phyloP scores from a whole-genome alignment of 179 eudicot genomes.

The Actinidia polygama region DNA sequence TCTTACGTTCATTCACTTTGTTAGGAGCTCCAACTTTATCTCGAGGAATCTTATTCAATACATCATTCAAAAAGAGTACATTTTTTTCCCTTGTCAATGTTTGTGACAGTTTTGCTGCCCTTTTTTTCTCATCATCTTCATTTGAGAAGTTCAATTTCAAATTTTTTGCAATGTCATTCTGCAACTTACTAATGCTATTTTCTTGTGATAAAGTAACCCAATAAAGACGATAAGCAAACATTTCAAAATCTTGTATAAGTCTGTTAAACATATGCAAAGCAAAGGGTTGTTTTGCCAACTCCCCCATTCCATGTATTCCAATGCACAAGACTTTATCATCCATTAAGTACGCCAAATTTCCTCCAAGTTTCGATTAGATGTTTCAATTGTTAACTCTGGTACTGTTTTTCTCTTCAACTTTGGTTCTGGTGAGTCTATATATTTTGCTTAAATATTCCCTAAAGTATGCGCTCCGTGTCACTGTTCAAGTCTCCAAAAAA shows the following conservation, averaged over 20 bases:
- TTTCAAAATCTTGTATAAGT: not conserved
- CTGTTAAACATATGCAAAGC: not conserved
- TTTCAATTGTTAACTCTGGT: not conserved
- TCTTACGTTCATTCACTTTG: conserved; percentile 24
- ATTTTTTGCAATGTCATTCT: no score
- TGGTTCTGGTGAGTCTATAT: no score
- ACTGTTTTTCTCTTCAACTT: no score
- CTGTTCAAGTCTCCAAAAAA: no score
- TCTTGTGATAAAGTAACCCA: conserved; percentile 20
- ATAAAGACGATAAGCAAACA: not conserved
- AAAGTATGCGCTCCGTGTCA: no score
- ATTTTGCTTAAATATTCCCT: no score
- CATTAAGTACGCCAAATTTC: not conserved
- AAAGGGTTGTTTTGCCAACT: conserved; percentile 1
- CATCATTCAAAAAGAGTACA: conserved; percentile 17
- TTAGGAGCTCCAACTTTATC: conserved; percentile 36
- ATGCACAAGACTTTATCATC: not conserved
- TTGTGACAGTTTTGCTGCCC: not conserved
- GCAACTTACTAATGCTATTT: not conserved
- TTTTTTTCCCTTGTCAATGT: not conserved
- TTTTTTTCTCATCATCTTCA: not conserved
- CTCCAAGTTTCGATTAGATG: not conserved
- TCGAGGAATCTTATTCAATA: conserved; percentile 9
- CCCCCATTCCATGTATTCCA: conserved; percentile 19
- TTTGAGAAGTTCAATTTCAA: not conserved